phyloP scores from a whole-genome alignment of 225 moss, liverwort and hornwort genomes.

The Pseudoscleropodium purum region DNA sequence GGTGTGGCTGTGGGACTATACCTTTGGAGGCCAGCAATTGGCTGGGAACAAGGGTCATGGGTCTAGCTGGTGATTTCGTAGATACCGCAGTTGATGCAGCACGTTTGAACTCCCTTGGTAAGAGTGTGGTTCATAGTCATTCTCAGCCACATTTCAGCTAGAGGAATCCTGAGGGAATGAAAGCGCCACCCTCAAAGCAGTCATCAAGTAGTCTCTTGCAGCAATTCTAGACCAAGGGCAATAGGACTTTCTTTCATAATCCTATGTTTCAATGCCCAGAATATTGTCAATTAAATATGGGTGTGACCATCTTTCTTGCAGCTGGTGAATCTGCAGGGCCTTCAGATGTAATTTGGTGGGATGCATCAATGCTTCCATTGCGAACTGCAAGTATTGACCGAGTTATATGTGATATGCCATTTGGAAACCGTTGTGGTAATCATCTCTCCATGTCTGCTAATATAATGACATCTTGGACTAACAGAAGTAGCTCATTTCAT shows the following conservation, averaged over 20 bases:
- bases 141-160: neutral
- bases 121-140: neutral
- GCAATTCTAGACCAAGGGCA: neutral
- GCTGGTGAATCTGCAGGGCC: conserved; percentile 36
- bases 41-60: conserved; percentile 47
- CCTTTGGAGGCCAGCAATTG: conserved; percentile 73
- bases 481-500: neutral
- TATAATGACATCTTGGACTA: neutral
- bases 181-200: neutral
- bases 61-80: conserved; percentile 60
- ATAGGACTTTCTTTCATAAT: neutral
- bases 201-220: neutral
- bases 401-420: conserved; percentile 78
- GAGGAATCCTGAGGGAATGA: neutral
- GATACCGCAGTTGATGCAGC: conserved; percentile 59
- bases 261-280: neutral
- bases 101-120: conserved; percentile 56
- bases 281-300: neutral
- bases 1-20: conserved; percentile 92
- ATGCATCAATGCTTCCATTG: conserved; percentile 69
- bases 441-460: neutral
- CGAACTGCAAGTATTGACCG: conserved; percentile 65
- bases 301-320: conserved; percentile 8
- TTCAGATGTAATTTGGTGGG: conserved; percentile 66
- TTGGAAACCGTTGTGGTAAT: conserved; percentile 75